Base-by-base conservation (phyloP, 331 rosid species). In the Malus hybrid region DNA sequence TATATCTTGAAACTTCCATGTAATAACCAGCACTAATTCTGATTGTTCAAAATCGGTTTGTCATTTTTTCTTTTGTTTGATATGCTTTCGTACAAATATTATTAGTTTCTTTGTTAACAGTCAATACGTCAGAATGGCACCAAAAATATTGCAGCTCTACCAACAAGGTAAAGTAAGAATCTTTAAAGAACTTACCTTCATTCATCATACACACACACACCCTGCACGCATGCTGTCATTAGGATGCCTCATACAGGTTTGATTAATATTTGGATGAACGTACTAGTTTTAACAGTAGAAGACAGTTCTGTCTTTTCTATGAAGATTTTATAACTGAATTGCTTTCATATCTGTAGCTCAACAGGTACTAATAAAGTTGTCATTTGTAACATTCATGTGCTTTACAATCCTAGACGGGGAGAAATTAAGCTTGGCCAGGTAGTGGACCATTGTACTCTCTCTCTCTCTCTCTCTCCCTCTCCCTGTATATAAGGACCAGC, bases 371-470 rank as follows among this genome's bases (percentile, higher is more conserved):
- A 86, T 69, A 90, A 85, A 82, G 91, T 94, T 61, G 93, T 94
- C 18, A 55, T 92, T 80, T 92, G 99, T 76, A 92, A 94, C 83
- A 86, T 87, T 73, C 99, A 94, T 65, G 96, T 94, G 69, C 97
- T 94, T 79, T 94, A 77, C 90, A 94, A 94, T 80, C 97, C 97
- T 60, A 89, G 73, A 6, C 86, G 97, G 76, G 99, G 99, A 78
- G 99, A 94, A 57, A 87, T 94, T 75, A 94, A 94, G 86, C 96
- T 94, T 86, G 99, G 97, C 56, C 97, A 94, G 99, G 99, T 90
- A 80, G 55, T 80, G 44, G 44, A 8, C 44, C 11, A 8, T 36
- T 36, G 44, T 63, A 34, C 74, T 74, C 62, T 33, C 36, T 33
- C 36, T 33, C 36, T 33, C 36, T 31, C 42, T 9, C 9, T 10